Conservation (phyloP, 176 grass and related monocot genomes). For the Aegilops longissima region DNA sequence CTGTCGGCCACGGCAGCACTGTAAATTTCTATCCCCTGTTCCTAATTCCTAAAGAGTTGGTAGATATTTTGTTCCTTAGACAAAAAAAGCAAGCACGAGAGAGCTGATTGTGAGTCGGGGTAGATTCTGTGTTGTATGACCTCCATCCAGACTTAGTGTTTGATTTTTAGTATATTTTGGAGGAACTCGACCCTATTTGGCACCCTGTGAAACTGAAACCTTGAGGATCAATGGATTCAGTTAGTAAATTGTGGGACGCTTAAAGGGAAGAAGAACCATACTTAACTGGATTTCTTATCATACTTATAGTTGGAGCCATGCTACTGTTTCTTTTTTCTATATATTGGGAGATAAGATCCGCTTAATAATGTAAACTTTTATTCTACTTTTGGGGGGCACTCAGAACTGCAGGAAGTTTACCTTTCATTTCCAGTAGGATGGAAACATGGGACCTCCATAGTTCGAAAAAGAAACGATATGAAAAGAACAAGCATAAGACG, state of each 20-base stretch:
- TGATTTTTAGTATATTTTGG: not conserved
- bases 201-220: too few relatives aligned
- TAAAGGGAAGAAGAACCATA: not conserved
- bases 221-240: too few relatives aligned
- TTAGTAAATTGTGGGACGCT: not conserved
- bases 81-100: not conserved
- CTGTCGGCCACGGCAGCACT: conserved; percentile 63
- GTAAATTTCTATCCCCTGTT: conserved; percentile 13
- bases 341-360: not conserved
- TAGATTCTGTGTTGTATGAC: too few relatives aligned
- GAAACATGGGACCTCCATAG: not conserved
- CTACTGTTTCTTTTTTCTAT: not conserved
- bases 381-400: not conserved
- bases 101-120: not conserved
- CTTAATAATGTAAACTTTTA: not conserved
- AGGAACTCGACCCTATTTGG: not conserved
- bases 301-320: not conserved
- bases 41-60: not conserved
- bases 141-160: not conserved
- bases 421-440: not conserved
- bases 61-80: too few relatives aligned
- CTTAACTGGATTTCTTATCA: not conserved
- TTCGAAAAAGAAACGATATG: not conserved
- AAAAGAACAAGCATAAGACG: not conserved
- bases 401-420: not conserved